Conservation (phyloP, 441 rosid species). For the Pelargonium fulgidum region DNA sequence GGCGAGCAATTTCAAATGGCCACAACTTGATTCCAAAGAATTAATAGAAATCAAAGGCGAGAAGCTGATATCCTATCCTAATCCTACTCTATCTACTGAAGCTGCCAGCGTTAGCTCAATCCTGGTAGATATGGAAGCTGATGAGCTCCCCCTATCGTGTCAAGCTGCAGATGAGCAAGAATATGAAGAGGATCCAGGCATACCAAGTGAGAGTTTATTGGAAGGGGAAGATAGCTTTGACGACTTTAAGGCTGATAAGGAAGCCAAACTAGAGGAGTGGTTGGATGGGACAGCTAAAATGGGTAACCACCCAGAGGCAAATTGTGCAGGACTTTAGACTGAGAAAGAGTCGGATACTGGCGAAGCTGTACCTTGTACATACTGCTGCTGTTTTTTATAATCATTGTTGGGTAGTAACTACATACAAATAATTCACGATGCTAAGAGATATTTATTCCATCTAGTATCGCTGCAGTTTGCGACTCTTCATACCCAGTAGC, state of each 20-base stretch:
- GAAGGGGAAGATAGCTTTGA: conserved; percentile 38
- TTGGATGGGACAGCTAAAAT: conserved; percentile 33
- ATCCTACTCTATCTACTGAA: conserved; percentile 29
- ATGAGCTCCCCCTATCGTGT: conserved; percentile 48
- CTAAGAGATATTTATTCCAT: neutral
- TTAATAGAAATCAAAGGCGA: conserved; percentile 17
- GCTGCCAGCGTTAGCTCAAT: conserved; percentile 41
- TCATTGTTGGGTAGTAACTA: neutral
- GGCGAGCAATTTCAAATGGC: conserved; percentile 68
- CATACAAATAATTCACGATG: neutral
- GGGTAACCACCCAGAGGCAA: conserved; percentile 3
- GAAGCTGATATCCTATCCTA: conserved; percentile 18
- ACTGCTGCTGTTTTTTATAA: neutral
- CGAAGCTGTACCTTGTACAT: neutral
- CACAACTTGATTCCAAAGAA: conserved; percentile 42
- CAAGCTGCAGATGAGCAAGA: conserved; percentile 31
- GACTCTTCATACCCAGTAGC: too few species aligned
- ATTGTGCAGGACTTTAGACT: conserved; percentile 2
- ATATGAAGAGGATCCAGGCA: conserved; percentile 21
- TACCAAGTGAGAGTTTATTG: conserved; percentile 10
- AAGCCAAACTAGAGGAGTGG: conserved; percentile 83
- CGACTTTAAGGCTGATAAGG: conserved; percentile 69
- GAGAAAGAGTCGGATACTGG: neutral
- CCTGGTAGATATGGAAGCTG: conserved; percentile 36
- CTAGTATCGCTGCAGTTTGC: too few species aligned